phyloP scores from a whole-genome alignment of 2,329 filamentous ascomycete species.

The Fonsecaea erecta region DNA sequence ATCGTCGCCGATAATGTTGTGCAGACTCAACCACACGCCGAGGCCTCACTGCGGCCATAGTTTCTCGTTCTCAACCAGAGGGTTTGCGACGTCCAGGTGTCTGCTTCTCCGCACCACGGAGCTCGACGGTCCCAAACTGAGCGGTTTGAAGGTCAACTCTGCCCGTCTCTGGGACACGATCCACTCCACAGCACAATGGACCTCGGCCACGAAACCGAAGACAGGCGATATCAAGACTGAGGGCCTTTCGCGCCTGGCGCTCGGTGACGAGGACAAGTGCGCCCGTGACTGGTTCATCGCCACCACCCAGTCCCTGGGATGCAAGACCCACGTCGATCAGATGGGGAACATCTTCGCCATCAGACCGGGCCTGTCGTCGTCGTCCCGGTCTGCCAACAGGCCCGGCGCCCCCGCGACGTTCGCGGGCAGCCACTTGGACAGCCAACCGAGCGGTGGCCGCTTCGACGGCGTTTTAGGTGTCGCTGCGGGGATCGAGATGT shows the following conservation, averaged over 20 bases:
- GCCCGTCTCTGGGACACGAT: slow-evolving; percentile 31
- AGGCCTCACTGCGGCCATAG: not conserved
- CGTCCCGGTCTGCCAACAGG: not conserved
- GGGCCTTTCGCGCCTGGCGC: slow-evolving; percentile 59
- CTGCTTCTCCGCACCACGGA: slow-evolving; percentile 22
- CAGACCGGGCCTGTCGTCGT: slow-evolving; percentile 61
- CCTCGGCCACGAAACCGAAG: slow-evolving; percentile 8
- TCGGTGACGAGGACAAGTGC: slow-evolving; percentile 73
- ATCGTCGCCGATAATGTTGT: not conserved
- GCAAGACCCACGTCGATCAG: slow-evolving; percentile 68
- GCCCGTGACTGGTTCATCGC: slow-evolving; percentile 76
- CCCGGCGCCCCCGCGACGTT: slow-evolving; percentile 54
- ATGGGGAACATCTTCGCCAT: slow-evolving; percentile 84
- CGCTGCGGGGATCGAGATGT: slow-evolving; percentile 72
- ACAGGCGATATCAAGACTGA: slow-evolving; percentile 23
- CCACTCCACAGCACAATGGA: slow-evolving; percentile 32
- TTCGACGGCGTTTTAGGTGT: slow-evolving; percentile 80
- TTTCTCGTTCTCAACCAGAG: not conserved
- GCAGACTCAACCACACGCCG: not conserved
- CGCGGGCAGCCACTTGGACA: slow-evolving; percentile 50
- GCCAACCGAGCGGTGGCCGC: slow-evolving; percentile 64
- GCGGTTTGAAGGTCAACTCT: slow-evolving; percentile 20
- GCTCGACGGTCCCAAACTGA: slow-evolving; percentile 13
- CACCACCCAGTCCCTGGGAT: slow-evolving; percentile 67
- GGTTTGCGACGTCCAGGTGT: slow-evolving; percentile 13